A percentile compares a stretch with the other conserved stretches of the same genome.
These are phyloP conservation scores for Domatiomyces catenatus DNA, from an alignment of 2,329 filamentous ascomycete genomes.

Conservation along the genomic window DNA sequence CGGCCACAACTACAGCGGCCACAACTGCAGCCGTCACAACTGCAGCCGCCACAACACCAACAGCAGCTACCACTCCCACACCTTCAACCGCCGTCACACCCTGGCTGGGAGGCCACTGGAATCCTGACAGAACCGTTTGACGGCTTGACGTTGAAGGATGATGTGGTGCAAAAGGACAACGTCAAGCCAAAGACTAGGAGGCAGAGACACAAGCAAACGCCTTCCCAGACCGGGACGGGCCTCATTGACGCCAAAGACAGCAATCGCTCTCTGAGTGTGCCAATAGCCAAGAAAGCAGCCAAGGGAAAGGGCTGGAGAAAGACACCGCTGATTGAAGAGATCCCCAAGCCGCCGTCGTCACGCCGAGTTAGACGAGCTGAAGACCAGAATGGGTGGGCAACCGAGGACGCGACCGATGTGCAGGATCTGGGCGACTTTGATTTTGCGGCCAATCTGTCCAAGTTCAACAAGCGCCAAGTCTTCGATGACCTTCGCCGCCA, in stretches of 20 bases:
- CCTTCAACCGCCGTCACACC: conserved; percentile 9
- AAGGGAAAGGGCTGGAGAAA: conserved; percentile 49
- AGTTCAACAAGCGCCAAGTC: conserved; percentile 83
- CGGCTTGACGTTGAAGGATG: conserved; percentile 21
- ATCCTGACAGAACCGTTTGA: conserved; percentile 32
- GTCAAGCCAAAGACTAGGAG: not conserved
- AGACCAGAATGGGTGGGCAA: conserved; percentile 74
- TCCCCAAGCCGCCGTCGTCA: conserved; percentile 31
- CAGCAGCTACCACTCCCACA: conserved; percentile 4
- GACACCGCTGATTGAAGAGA: conserved; percentile 51
- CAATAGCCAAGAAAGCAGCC: conserved; percentile 11
- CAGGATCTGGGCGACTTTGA: conserved; percentile 91
- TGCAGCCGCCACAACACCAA: conserved; percentile 3
- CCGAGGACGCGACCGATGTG: conserved; percentile 87
- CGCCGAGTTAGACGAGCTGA: conserved; percentile 34
- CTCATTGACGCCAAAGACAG: conserved; percentile 22
- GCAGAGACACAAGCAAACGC: conserved; percentile 24
- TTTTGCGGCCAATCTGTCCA: conserved; percentile 74
- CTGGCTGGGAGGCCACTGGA: conserved; percentile 23
- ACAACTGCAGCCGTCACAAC: not conserved
- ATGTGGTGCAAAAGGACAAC: conserved; percentile 14
- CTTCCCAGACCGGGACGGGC: conserved; percentile 24
- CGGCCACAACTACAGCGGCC: no score
- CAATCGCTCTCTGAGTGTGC: conserved; percentile 16
- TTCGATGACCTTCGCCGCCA: conserved; percentile 87